Base-by-base conservation (phyloP, 768 basidiomycete genomes). In the Tulasnella sp. region DNA sequence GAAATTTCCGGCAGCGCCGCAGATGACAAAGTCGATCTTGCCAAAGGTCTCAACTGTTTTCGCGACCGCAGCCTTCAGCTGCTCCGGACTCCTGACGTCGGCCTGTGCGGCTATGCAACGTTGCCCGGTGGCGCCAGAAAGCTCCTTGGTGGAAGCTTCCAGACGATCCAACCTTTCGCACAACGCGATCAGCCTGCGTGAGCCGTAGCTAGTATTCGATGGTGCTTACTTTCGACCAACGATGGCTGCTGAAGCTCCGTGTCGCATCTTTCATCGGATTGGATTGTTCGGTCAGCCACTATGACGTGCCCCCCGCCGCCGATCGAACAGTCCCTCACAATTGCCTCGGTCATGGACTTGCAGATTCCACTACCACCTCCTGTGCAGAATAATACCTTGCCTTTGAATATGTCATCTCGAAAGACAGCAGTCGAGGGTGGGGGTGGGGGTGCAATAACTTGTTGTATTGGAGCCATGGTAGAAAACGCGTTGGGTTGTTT, bases 1-100 rank as follows among this genome's bases (percentile, higher is more conserved):
- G 85, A 98, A 99, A 86, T 99, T 99, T 3, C 97, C 97, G 78
- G 97, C 97, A 57, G 96, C 96, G 79, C 94, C 95, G 82, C 94
- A 95, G 77, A 98, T 93, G 73, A 98, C 96, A 83, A 94, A 97
- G 85, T 99, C 96, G 78, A 99, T 94, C 80, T 87, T 87, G 0
- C 96, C 96, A 82, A 93, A 96, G 80, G 86, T 87, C 79, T 90
- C 88, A 23, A 96, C 88, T 0, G 93, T 89, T 82, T 89, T 88
- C 37, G 89, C 84, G 26, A 94, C 96, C 7, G 97, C 97, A 9
- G 87, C 89, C 79, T 88, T 87, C 51, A 99, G 85, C 18, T 91
- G 86, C 72, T 90, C 87, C 1, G 93, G 91, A 51, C 93, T 86
- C 70, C 96, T 87, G 11, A 99, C 97, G 82, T 99, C 97, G 1